Evolutionary conservation across 2,329 filamentous ascomycete genomes (phyloP).

Genomic region (Aspergillus sp.): DNA sequence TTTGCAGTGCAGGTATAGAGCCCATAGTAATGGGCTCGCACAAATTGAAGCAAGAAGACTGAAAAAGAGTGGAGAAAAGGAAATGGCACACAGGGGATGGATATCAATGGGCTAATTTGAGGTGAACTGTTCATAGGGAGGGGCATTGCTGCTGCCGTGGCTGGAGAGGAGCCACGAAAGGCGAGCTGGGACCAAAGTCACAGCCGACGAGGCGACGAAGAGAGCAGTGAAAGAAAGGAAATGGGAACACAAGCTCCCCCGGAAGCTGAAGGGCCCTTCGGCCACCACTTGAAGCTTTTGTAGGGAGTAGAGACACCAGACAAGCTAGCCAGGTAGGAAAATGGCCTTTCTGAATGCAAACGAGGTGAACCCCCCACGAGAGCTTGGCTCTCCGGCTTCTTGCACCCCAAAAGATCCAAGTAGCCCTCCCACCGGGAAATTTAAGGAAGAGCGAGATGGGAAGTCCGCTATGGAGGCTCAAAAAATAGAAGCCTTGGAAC

Average conservation of each 20-base stretch:
- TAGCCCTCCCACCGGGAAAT: neutral
- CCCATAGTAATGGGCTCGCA: constrained; percentile 11
- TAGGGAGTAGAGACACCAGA: no score
- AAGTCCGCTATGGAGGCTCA: neutral
- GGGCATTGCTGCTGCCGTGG: constrained; percentile 5
- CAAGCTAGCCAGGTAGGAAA: neutral
- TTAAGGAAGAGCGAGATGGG: neutral
- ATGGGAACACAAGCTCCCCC: neutral
- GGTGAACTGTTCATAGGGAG: neutral
- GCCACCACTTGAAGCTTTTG: no score
- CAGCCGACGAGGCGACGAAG: neutral
- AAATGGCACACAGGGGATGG: constrained; percentile 1
- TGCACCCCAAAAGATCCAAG: neutral
- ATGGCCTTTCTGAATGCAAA: neutral
- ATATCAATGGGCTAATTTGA: constrained; percentile 3
- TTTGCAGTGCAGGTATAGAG: constrained; percentile 8
- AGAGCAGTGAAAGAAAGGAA: neutral
- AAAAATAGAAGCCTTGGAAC: neutral
- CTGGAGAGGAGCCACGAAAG: constrained; percentile 4
- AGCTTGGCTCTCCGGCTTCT: neutral
- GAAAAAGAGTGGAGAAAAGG: constrained; percentile 11
- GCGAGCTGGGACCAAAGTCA: neutral
- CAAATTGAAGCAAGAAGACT: constrained; percentile 2
- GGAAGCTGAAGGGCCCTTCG: neutral
- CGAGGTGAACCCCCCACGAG: neutral